Evolutionary conservation across 495 filamentous ascomycete genomes (phyloP), one percentile per base, ranked within the genome.

Genomic region (Hypoxylon trugodes): DNA sequence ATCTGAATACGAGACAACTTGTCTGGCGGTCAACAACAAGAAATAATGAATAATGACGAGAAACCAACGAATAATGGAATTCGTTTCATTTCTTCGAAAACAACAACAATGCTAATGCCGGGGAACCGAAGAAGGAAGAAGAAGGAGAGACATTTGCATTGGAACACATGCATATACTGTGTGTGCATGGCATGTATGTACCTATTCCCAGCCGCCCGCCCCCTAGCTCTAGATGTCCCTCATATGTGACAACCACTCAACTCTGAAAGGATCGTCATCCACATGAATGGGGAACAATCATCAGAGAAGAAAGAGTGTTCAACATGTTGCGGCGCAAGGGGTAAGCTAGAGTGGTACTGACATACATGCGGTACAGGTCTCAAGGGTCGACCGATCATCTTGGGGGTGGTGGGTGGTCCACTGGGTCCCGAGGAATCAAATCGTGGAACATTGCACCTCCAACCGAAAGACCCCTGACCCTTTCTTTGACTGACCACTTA

Each of bases 21-120:
- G 30, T 47, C 48, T 59, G 61, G 69, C 69, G 69, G 66, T 53
- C 69, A 71, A 66, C 66, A 43, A 53, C 26, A 19, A 5, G 13
- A 10, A 50, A 43, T 26, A 22, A 48, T 21, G 28, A 48, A 48
- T n/a, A 50, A 43, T 26, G 28, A 48, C 19, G 28, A 48, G 33
- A 18, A 18, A 54, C 13, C 40, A 16, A 47, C 25, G 28, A 52
- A 50, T 26, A 25, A n/a, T 16, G n/a, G 26, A 19, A n/a, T n/a
- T n/a, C n/a, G n/a, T n/a, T n/a, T n/a, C n/a, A n/a, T n/a, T n/a
- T n/a, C n/a, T n/a, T n/a, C n/a, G n/a, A n/a, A n/a, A n/a, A n/a
- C n/a, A n/a, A n/a, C n/a, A n/a, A n/a, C n/a, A n/a, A n/a, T n/a
- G n/a, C n/a, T n/a, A n/a, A 47, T 47, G 43, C 7, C 13, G 33